Percentiles rank a stretch among this genome's conserved stretches.
These are phyloP conservation scores for Leccinum solheimii DNA, from an alignment of 1,284 basidiomycete genomes.

Conservation along the genomic window DNA sequence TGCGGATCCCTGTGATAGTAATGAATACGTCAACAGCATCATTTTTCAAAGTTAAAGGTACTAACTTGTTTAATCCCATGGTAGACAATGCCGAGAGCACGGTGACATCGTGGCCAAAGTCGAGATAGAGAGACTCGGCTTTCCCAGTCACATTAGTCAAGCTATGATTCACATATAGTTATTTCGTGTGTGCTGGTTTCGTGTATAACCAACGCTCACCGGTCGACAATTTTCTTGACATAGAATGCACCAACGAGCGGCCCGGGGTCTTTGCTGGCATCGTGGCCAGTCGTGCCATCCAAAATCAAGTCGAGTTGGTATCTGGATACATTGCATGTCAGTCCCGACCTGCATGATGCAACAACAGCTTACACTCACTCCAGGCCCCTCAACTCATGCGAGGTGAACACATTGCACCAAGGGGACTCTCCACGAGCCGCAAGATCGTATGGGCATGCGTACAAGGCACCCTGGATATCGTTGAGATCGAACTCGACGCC, in stretches of 20 bases:
- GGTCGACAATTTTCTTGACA: constrained; percentile 33
- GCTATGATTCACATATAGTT: constrained; percentile 17
- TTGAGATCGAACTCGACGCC: constrained; percentile 33
- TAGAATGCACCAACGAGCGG: constrained; percentile 43
- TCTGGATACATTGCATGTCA: constrained; percentile 8
- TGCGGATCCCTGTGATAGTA: constrained; percentile 32
- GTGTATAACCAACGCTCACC: constrained; percentile 24
- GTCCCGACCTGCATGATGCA: not conserved
- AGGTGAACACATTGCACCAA: constrained; percentile 45
- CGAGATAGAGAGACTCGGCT: constrained; percentile 41
- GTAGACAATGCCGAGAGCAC: constrained; percentile 47
- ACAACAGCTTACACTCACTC: constrained; percentile 33
- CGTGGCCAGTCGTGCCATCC: constrained; percentile 44
- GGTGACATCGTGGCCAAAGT: constrained; percentile 48
- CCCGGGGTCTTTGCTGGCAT: constrained; percentile 39
- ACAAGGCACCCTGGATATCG: constrained; percentile 45
- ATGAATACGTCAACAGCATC: not conserved
- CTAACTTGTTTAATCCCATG: constrained; percentile 43
- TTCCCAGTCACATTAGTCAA: constrained; percentile 38
- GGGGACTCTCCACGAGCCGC: constrained; percentile 39
- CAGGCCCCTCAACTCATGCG: constrained; percentile 40
- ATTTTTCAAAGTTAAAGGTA: not conserved
- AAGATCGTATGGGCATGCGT: constrained; percentile 49
- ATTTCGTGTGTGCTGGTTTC: not conserved
- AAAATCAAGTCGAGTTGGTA: constrained; percentile 46